Percentiles rank a stretch among this genome's conserved stretches.
Conservation (phyloP, 176 grass and related monocot genomes). For the Paspalum vaginatum region DNA sequence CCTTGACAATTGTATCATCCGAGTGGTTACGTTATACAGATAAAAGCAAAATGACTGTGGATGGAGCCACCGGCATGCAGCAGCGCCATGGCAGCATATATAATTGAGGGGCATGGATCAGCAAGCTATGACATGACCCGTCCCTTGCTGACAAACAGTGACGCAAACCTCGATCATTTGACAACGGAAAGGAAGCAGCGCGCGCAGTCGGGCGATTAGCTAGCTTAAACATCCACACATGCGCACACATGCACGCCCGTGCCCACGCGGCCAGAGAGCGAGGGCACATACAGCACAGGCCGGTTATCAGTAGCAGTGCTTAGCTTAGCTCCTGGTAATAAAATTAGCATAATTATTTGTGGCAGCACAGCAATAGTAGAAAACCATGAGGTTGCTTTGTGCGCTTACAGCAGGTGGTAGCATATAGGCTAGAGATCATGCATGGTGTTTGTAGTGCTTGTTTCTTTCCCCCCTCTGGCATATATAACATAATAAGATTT, state of each 20-base stretch:
- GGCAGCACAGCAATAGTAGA: no score
- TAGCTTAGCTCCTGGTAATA: not conserved
- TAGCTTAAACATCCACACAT: conserved; percentile 57
- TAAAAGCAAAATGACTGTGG: not conserved
- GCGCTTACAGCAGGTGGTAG: conserved; percentile 11
- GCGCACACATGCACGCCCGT: conserved; percentile 44
- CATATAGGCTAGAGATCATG: conserved; percentile 34
- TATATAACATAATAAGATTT: conserved; percentile 42
- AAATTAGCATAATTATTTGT: not conserved
- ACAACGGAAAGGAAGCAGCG: conserved; percentile 38
- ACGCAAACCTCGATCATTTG: conserved; percentile 27
- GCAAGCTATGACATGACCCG: conserved; percentile 40
- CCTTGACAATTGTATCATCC: conserved; percentile 38
- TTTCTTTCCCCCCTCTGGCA: conserved; percentile 12
- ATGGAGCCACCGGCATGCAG: not conserved
- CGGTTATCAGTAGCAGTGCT: not conserved
- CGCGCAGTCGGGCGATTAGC: no score
- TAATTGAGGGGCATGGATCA: conserved; percentile 55
- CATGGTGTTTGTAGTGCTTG: conserved; percentile 27
- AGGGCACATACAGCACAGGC: not conserved
- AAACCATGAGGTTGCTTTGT: not conserved
- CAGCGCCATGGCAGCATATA: conserved; percentile 22
- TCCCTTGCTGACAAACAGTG: conserved; percentile 40
- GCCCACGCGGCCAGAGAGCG: conserved; percentile 41
- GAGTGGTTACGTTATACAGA: conserved; percentile 9